Percentiles rank a stretch among this genome's conserved stretches.
Conservation (phyloP, 768 basidiomycete species). For the Leccinum subgranulosum region DNA sequence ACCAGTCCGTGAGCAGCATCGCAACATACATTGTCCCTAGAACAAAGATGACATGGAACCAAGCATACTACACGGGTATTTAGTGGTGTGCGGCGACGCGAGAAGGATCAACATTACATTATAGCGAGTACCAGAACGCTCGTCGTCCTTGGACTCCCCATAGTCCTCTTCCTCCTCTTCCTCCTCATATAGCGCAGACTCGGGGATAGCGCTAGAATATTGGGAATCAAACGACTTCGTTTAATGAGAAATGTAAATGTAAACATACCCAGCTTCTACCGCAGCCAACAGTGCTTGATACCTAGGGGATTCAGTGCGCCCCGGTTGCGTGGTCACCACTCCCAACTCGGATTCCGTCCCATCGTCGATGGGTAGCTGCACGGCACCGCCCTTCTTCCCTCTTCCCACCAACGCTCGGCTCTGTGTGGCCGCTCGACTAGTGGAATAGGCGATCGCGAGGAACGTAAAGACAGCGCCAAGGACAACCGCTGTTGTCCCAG, state of each 20-base stretch:
- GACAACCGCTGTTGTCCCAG: conserved; percentile 82
- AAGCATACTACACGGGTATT: conserved; percentile 68
- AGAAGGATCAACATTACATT: conserved; percentile 54
- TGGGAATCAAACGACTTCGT: neutral
- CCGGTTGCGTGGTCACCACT: conserved; percentile 80
- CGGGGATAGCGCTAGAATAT: conserved; percentile 74
- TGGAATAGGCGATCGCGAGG: conserved; percentile 97
- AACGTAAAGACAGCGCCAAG: conserved; percentile 96
- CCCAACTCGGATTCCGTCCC: conserved; percentile 64
- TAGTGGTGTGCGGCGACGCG: neutral
- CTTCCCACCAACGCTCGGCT: conserved; percentile 85
- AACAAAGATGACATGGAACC: conserved; percentile 98
- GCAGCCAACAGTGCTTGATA: conserved; percentile 95
- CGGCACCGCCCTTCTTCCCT: conserved; percentile 56
- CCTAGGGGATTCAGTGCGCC: conserved; percentile 78
- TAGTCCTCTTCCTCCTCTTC: conserved; percentile 70
- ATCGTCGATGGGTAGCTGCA: conserved; percentile 59
- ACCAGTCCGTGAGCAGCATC: conserved; percentile 97
- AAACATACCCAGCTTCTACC: conserved; percentile 84
- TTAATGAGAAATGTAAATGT: conserved; percentile 1
- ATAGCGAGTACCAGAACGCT: conserved; percentile 90
- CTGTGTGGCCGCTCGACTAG: conserved; percentile 93
- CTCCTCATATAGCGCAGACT: conserved; percentile 82
- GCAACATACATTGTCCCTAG: conserved; percentile 98
- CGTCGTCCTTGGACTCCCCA: conserved; percentile 84